These are phyloP conservation scores for Pseudozyma thailandica DNA, from an alignment of 1,284 basidiomycete species.

Conservation along the genomic window DNA sequence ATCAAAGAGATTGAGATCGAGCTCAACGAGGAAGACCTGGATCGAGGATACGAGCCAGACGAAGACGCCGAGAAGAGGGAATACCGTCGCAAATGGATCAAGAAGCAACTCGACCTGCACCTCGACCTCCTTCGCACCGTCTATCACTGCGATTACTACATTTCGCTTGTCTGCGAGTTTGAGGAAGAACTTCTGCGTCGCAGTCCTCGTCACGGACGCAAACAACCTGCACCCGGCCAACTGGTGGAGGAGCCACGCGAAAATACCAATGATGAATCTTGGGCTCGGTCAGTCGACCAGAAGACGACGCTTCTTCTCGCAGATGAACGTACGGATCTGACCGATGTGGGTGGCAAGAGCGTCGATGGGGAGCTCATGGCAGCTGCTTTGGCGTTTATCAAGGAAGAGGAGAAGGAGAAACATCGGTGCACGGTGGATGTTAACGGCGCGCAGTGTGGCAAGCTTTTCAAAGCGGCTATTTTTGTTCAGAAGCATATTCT, in stretches of 20 bases:
- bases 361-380: slow-evolving; percentile 40
- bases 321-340: slow-evolving; percentile 38
- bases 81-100: slow-evolving; percentile 40
- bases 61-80: slow-evolving; percentile 39
- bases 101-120: slow-evolving; percentile 60
- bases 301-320: slow-evolving; percentile 51
- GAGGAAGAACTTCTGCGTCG: slow-evolving; percentile 62
- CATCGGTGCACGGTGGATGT: slow-evolving; percentile 57
- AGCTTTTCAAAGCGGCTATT: slow-evolving; percentile 60
- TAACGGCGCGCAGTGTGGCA: slow-evolving; percentile 49
- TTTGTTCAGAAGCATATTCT: slow-evolving; percentile 64
- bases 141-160: slow-evolving; percentile 65
- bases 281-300: slow-evolving; percentile 56
- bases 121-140: slow-evolving; percentile 61
- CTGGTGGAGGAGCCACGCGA: slow-evolving; percentile 41
- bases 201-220: slow-evolving; percentile 49
- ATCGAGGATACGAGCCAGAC: slow-evolving; percentile 28
- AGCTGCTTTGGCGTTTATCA: slow-evolving; percentile 46
- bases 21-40: slow-evolving; percentile 30
- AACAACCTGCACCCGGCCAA: slow-evolving; percentile 31
- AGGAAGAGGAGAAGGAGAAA: slow-evolving; percentile 59
- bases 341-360: slow-evolving; percentile 48
- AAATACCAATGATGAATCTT: slow-evolving; percentile 50
- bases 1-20: slow-evolving; percentile 25
- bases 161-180: slow-evolving; percentile 60